These are phyloP conservation scores for Fomitopsis betulina DNA, from an alignment of 1,284 basidiomycete genomes.

Conservation along the genomic window DNA sequence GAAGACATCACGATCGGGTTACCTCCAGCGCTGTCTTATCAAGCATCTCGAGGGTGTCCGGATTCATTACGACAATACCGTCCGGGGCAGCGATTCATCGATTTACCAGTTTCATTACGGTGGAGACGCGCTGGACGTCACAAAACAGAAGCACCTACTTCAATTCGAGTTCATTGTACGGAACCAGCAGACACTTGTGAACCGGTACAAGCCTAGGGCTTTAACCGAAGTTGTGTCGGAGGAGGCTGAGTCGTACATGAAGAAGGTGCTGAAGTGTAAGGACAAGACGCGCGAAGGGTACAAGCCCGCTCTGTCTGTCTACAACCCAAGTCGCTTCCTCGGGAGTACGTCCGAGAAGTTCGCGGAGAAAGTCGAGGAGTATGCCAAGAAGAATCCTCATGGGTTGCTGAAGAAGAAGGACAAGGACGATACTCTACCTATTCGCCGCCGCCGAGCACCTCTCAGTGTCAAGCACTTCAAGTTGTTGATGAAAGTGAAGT, in stretches of 20 bases:
- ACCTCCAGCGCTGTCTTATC: constrained; percentile 96
- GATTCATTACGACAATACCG: constrained; percentile 98
- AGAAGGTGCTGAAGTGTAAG: constrained; percentile 80
- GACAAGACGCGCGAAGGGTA: constrained; percentile 50
- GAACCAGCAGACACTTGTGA: constrained; percentile 81
- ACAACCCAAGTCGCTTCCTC: constrained; percentile 77
- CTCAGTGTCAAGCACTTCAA: constrained; percentile 66
- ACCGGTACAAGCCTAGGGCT: constrained; percentile 65
- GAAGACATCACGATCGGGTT: constrained; percentile 98
- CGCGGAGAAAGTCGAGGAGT: constrained; percentile 77
- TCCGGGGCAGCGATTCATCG: constrained; percentile 91
- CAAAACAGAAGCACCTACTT: constrained; percentile 88
- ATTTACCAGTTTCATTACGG: constrained; percentile 98
- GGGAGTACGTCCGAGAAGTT: constrained; percentile 95
- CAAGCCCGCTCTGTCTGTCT: constrained; percentile 75
- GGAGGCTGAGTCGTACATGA: constrained; percentile 78
- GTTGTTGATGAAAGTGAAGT: constrained; percentile 83
- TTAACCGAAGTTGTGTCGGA: constrained; percentile 59
- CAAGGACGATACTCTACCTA: constrained; percentile 32
- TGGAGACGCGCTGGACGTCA: constrained; percentile 95
- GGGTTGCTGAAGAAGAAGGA: constrained; percentile 66
- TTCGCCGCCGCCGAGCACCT: constrained; percentile 43
- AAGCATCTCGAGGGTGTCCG: constrained; percentile 97
- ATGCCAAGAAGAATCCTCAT: constrained; percentile 78
- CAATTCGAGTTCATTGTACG: constrained; percentile 93